These are phyloP conservation scores for Hsuehochloa calcarea DNA, from an alignment of 176 grass and related monocot genomes.

Conservation along the genomic window DNA sequence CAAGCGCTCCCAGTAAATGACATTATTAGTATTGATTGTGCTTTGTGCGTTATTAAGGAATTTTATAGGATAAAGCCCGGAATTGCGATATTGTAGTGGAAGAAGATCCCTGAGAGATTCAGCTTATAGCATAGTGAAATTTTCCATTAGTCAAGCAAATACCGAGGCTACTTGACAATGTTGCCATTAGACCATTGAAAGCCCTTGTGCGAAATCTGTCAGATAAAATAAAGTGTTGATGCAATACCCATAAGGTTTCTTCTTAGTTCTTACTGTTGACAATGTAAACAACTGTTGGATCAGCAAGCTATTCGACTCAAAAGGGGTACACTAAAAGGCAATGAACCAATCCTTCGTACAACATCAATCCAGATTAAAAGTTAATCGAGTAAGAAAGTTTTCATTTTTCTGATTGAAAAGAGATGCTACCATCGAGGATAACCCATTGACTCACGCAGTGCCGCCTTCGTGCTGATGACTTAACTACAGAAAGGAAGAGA, in stretches of 20 bases:
- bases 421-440: background rate
- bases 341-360: background rate
- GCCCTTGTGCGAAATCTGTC: background rate
- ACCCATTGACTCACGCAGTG: background rate
- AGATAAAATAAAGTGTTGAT: conserved; percentile 6
- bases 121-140: background rate
- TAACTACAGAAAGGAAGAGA: background rate
- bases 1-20: background rate
- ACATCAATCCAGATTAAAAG: background rate
- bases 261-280: background rate
- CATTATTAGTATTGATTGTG: background rate
- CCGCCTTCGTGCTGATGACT: background rate
- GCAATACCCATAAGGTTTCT: background rate
- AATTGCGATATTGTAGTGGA: background rate
- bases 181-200: background rate
- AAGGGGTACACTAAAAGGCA: background rate
- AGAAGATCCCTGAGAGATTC: background rate
- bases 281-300: background rate
- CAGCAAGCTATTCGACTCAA: background rate
- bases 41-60: background rate
- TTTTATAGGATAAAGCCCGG: background rate
- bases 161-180: too few relatives aligned
- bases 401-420: background rate
- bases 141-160: background rate
- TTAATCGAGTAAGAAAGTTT: background rate